Base-by-base conservation (phyloP, 805 yeast species). In the Teunomyces cretensis region DNA sequence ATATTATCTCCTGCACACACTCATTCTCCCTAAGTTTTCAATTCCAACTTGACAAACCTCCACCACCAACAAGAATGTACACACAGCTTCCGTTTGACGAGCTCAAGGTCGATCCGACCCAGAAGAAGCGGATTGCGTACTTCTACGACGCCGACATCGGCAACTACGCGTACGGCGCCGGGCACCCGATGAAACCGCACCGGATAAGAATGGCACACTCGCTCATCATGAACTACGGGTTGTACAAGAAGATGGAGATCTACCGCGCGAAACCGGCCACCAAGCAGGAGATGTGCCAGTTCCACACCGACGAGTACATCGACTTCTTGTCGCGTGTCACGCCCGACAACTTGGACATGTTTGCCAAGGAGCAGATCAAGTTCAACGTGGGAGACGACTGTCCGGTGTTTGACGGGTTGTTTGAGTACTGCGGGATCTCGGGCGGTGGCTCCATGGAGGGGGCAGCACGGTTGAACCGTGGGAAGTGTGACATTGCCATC, bases 131-230 rank as follows among this genome's bases (percentile, higher is more conserved):
- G 28, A 71, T 70, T 47, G 76, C 75, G 15, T 71, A 70, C 53
- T 70, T 69, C 55, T 70, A 72, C 47, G 75, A 69, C 44, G 73
- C 96, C 24, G 99, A 92, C 64, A 96, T 94, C 39, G 98, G 98
- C 30, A 94, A 94, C 70, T 92, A 92, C 68, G 96, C 97, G 37
- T 94, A 94, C 63, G 98, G 98, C 46, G 94, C 97, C 4, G 97
- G 97, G 24, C 99, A 94, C 67, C 97, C 97, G 33, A 94, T 94
- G 99, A 94, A 94, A 64, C 99, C 99, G 17, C 97, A 92, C 66
- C 83, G 99, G 62, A 90, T 94, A 71, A 86, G 98, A 81, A 91
- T 94, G 96, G 96, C 98, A 6, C 98, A 94, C 66, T 88, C 96
- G 33, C 76, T 94, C 58, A 88, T 94, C 53, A 92, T 94, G 96